Percentiles rank a stretch among this genome's conserved stretches.
Evolutionary conservation across 768 basidiomycete genomes (phyloP).

Genomic region (Lentinula aciculospora): DNA sequence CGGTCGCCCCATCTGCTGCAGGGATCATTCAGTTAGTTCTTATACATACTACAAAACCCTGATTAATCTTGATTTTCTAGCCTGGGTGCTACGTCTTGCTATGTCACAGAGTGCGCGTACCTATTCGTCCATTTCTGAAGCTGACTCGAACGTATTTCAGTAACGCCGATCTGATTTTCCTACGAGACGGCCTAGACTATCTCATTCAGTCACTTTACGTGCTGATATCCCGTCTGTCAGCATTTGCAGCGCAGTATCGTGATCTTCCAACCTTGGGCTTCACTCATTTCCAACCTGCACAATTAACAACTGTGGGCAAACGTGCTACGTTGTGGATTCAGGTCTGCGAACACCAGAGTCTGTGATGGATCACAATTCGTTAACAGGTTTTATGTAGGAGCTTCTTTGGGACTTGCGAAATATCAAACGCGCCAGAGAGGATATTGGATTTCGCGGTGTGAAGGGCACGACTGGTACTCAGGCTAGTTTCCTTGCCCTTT

Average conservation of each 20-base stretch:
- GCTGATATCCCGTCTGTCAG: conserved; percentile 87
- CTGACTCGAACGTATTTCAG: conserved; percentile 37
- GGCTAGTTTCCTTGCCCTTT: conserved; percentile 89
- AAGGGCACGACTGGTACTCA: conserved; percentile 99
- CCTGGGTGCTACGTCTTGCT: conserved; percentile 96
- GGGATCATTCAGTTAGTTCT: conserved; percentile 82
- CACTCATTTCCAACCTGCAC: no score
- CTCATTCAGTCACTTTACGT: conserved; percentile 85
- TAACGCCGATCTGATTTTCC: conserved; percentile 97
- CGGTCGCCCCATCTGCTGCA: conserved; percentile 88
- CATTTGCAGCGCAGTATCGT: no score
- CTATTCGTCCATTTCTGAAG: not conserved
- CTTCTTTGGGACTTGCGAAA: conserved; percentile 96
- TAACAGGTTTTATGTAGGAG: no score
- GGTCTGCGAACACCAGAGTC: no score
- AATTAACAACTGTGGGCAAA: no score
- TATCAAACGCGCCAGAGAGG: conserved; percentile 81
- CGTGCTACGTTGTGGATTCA: conserved; percentile 96
- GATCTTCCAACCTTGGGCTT: no score
- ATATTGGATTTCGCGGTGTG: conserved; percentile 95
- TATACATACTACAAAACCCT: no score
- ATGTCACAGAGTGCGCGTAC: conserved; percentile 85
- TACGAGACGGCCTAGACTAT: conserved; percentile 80
- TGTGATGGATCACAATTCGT: no score
- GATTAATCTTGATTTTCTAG: no score